These are phyloP conservation scores for Chrysanthemum seticuspe DNA, from an alignment of 129 eudicot species.

Conservation along the genomic window DNA sequence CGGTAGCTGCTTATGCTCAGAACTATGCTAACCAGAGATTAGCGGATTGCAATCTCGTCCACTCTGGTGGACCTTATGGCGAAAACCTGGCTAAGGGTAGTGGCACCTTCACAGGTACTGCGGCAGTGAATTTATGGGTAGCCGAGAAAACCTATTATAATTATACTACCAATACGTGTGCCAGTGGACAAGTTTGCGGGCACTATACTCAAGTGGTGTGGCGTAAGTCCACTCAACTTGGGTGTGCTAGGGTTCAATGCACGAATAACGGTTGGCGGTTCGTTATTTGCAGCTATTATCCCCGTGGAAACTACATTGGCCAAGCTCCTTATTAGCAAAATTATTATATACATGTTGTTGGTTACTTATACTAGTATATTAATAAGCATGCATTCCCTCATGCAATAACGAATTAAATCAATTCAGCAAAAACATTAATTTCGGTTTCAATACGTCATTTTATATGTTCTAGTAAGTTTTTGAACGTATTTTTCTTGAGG, in stretches of 20 bases:
- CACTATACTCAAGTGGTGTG: slow-evolving; percentile 61
- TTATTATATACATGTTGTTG: too few species aligned
- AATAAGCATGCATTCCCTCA: too few species aligned
- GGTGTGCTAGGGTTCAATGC: slow-evolving; percentile 50
- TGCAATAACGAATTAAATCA: too few species aligned
- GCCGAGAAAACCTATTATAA: slow-evolving; percentile 19
- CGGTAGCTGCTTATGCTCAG: neutral
- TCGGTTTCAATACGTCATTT: too few species aligned
- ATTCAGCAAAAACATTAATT: too few species aligned
- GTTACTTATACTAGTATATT: too few species aligned
- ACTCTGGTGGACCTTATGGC: neutral
- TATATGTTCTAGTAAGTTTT: too few species aligned
- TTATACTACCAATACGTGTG: slow-evolving; percentile 39
- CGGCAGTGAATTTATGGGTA: slow-evolving; percentile 21
- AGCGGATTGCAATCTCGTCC: neutral
- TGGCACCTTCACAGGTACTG: neutral
- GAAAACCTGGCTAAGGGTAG: neutral
- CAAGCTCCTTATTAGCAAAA: slow-evolving; percentile 33
- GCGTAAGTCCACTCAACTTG: slow-evolving; percentile 36
- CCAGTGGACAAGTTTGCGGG: slow-evolving; percentile 24
- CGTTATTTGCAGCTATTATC: slow-evolving; percentile 41
- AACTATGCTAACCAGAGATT: neutral
- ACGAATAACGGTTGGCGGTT: slow-evolving; percentile 20
- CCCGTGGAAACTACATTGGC: slow-evolving; percentile 28
- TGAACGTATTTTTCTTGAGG: too few species aligned